Conservation (phyloP, 2,329 filamentous ascomycete genomes). For the Dactylellina haptotyla region DNA sequence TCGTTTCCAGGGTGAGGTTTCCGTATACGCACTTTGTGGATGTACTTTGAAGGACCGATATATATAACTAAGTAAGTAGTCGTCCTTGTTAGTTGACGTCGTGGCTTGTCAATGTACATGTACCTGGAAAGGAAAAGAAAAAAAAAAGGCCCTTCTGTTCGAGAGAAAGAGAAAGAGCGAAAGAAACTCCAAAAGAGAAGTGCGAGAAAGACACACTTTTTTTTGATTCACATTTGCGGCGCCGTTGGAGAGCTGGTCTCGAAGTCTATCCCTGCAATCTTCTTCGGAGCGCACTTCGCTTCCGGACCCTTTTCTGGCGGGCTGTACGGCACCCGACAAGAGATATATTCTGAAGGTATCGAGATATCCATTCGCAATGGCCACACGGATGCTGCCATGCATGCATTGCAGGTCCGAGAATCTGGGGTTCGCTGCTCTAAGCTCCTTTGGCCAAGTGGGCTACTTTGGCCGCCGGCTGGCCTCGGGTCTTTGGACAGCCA, state of each 20-base stretch:
- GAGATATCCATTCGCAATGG: too few relatives aligned
- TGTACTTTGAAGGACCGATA: too few relatives aligned
- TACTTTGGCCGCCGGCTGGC: slow-evolving; percentile 16
- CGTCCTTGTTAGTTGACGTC: too few relatives aligned
- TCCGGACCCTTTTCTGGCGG: not conserved
- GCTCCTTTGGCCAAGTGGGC: too few relatives aligned
- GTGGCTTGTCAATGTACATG: not conserved
- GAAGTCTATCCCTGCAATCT: not conserved
- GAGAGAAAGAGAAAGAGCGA: not conserved
- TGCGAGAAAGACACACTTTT: not conserved
- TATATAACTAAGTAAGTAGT: too few relatives aligned
- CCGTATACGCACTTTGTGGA: too few relatives aligned
- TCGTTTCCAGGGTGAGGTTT: too few relatives aligned
- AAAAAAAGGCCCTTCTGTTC: not conserved
- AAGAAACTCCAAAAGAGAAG: too few relatives aligned
- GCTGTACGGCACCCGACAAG: not conserved
- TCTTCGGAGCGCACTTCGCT: not conserved
- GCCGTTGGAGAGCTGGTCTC: not conserved
- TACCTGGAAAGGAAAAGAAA: not conserved
- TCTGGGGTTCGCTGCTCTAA: slow-evolving; percentile 9
- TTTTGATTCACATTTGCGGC: slow-evolving; percentile 17
- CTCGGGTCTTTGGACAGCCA: slow-evolving; percentile 23
- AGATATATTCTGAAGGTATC: too few relatives aligned
- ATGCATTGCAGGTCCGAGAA: too few relatives aligned
- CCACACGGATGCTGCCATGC: too few relatives aligned